Evolutionary conservation across 805 yeast species (phyloP).

Genomic region (Yamadazyma phyllophila): DNA sequence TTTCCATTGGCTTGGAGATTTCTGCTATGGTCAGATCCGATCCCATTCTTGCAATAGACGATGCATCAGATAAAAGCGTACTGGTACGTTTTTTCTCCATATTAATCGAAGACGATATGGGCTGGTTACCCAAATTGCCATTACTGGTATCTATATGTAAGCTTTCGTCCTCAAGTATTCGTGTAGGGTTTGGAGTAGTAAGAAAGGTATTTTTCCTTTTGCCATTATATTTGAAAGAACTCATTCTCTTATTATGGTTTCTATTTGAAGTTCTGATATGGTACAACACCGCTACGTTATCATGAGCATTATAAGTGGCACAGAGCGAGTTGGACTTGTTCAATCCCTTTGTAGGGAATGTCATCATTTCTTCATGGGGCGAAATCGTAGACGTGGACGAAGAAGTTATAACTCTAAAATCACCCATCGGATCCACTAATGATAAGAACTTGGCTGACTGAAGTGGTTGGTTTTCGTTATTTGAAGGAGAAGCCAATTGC

Average conservation of each 20-base stretch:
- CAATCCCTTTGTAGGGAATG: constrained; percentile 47
- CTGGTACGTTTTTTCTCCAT: constrained; percentile 46
- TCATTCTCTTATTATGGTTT: constrained; percentile 14
- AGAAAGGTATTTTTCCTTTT: constrained; percentile 25
- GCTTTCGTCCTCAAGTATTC: constrained; percentile 42
- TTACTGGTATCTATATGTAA: constrained; percentile 7
- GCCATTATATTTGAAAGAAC: constrained; percentile 9
- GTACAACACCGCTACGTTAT: constrained; percentile 48
- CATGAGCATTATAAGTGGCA: constrained; percentile 53
- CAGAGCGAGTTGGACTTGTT: constrained; percentile 42
- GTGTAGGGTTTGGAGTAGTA: constrained; percentile 42
- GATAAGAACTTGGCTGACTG: constrained; percentile 53
- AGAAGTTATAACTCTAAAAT: constrained; percentile 68
- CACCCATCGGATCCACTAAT: constrained; percentile 70
- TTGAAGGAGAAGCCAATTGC: constrained; percentile 7
- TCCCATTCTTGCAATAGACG: constrained; percentile 47
- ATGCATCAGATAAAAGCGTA: constrained; percentile 38
- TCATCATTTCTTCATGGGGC: constrained; percentile 52
- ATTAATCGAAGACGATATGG: constrained; percentile 26
- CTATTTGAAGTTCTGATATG: constrained; percentile 46
- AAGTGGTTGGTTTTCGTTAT: constrained; percentile 21
- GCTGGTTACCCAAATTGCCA: constrained; percentile 1
- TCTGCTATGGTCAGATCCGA: constrained; percentile 33
- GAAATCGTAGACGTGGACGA: constrained; percentile 67
- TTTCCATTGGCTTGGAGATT: constrained; percentile 25